phyloP scores from a whole-genome alignment of 164 flowering plant genomes.

The Nymphaea colorata region DNA sequence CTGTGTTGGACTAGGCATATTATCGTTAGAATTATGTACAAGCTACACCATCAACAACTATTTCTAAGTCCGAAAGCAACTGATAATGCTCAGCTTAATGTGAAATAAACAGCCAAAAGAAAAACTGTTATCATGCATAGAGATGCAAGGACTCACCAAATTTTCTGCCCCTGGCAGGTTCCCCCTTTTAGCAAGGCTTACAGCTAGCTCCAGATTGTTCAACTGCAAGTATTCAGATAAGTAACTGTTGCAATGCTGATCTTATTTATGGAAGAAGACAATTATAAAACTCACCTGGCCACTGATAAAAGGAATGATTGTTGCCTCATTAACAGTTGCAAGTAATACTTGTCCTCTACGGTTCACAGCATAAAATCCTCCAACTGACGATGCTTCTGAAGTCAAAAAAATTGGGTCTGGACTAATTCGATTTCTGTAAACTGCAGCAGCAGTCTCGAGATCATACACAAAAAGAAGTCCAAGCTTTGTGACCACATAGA shows the following conservation, averaged over 20 bases:
- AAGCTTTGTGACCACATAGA: constrained; percentile 93
- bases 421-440: constrained; percentile 92
- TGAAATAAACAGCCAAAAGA: too few species aligned
- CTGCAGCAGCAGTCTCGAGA: constrained; percentile 90
- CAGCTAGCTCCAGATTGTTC: constrained; percentile 58
- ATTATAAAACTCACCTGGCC: constrained; percentile 48
- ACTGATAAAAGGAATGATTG: constrained; percentile 91
- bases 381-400: constrained; percentile 83
- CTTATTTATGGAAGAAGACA: not conserved
- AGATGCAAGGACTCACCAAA: constrained; percentile 34
- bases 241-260: not conserved
- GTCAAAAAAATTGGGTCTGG: constrained; percentile 99
- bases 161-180: constrained; percentile 63
- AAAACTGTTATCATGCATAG: too few species aligned
- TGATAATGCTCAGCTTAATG: too few species aligned
- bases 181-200: constrained; percentile 20
- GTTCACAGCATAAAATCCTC: constrained; percentile 96
- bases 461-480: constrained; percentile 97
- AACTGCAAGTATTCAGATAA: constrained; percentile 31
- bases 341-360: constrained; percentile 94
- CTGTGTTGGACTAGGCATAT: too few species aligned
- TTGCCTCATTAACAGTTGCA: constrained; percentile 91
- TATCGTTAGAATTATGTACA: too few species aligned
- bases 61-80: too few species aligned
- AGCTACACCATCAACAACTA: too few species aligned